A percentile compares a stretch with the other conserved stretches of the same genome.
phyloP scores from a whole-genome alignment of 2,329 filamentous ascomycete genomes.

The Trichoderma semiorbis region DNA sequence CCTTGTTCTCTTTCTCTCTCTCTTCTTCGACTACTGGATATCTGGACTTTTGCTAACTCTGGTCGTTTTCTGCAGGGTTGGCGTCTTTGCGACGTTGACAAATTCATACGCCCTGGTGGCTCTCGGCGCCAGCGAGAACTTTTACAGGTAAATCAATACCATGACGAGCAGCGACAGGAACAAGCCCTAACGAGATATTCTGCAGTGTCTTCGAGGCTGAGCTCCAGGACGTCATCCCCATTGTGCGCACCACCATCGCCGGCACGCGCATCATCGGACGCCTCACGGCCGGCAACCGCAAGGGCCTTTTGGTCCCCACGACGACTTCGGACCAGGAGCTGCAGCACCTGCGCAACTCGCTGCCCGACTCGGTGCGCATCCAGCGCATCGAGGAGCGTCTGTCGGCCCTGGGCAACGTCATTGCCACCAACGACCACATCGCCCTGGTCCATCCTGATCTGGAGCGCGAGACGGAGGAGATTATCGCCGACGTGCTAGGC shows the following conservation, averaged over 20 bases:
- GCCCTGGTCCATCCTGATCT: conserved; percentile 94
- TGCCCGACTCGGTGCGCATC: conserved; percentile 89
- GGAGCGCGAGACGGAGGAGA: conserved; percentile 97
- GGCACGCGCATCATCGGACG: conserved; percentile 95
- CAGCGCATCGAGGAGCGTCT: conserved; percentile 97
- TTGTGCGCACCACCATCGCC: conserved; percentile 93
- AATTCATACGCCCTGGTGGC: conserved; percentile 96
- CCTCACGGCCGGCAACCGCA: conserved; percentile 93
- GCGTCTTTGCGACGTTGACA: conserved; percentile 93
- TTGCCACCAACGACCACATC: conserved; percentile 94
- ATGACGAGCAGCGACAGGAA: neutral
- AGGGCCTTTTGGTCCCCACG: conserved; percentile 92
- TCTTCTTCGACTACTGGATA: neutral
- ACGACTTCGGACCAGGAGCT: conserved; percentile 97
- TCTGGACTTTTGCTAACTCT: conserved; percentile 14
- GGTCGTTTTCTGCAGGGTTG: conserved; percentile 60
- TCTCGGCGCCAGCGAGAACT: conserved; percentile 95
- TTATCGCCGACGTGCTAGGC: conserved; percentile 89
- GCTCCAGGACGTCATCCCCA: conserved; percentile 94
- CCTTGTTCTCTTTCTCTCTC: too few relatives aligned
- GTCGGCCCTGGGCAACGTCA: conserved; percentile 93
- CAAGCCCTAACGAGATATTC: neutral
- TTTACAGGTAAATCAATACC: conserved; percentile 68
- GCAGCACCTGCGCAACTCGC: conserved; percentile 90
- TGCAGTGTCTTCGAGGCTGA: conserved; percentile 93